These are phyloP conservation scores for Gastrolobium villosum DNA, from an alignment of 306 rosid genomes.

Conservation along the genomic window DNA sequence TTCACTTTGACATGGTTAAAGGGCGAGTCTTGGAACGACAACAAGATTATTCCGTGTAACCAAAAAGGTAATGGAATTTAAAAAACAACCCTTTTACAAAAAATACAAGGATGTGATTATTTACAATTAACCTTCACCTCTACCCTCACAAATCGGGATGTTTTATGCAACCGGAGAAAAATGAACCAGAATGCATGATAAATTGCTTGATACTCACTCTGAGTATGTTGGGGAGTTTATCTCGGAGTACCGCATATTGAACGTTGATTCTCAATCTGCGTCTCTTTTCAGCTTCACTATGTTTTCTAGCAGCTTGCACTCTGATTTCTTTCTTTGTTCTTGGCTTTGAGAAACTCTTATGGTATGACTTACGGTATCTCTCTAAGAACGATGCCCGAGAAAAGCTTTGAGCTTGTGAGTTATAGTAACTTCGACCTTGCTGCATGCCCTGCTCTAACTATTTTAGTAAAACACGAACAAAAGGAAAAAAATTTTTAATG, in stretches of 20 bases:
- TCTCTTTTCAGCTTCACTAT: constrained; percentile 79
- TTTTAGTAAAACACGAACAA: constrained; percentile 23
- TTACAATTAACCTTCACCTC: no score
- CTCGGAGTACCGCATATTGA: constrained; percentile 71
- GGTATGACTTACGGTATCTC: constrained; percentile 39
- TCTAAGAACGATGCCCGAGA: constrained; percentile 19
- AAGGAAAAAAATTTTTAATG: constrained; percentile 20
- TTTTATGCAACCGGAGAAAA: neutral
- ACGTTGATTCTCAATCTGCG: constrained; percentile 71
- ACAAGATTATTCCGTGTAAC: no score
- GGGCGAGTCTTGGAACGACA: no score
- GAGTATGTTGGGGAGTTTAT: constrained; percentile 60
- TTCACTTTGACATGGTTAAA: neutral
- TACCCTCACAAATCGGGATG: no score
- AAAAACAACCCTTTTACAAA: no score
- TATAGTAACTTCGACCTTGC: constrained; percentile 51
- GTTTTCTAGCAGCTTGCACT: constrained; percentile 66
- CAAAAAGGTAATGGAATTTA: no score
- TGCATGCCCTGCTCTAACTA: constrained; percentile 58
- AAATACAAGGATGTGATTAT: no score
- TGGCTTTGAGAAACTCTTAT: constrained; percentile 53
- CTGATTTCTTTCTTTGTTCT: constrained; percentile 63
- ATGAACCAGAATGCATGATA: neutral
- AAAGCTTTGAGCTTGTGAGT: constrained; percentile 47
- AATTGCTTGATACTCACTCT: constrained; percentile 55